These are phyloP conservation scores for Mortierella sp. DNA, from an alignment of 371 early-diverging fungal species.

Conservation along the genomic window DNA sequence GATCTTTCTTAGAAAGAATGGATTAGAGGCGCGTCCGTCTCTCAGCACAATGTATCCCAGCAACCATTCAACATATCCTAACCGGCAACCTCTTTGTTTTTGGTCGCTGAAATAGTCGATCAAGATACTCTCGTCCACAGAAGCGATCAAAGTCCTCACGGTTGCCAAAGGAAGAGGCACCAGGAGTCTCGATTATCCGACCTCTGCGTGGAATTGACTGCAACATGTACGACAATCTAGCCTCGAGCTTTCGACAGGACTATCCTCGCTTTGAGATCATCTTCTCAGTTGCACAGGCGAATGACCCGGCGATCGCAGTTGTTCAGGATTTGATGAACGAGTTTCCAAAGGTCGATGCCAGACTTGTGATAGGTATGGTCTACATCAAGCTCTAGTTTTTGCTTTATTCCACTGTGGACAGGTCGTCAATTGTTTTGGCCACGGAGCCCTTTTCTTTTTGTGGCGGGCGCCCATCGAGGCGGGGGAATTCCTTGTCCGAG, in stretches of 20 bases:
- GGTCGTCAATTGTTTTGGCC: too few relatives aligned
- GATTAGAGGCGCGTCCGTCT: too few relatives aligned
- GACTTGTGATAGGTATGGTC: conserved; percentile 76
- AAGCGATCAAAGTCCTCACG: conserved; percentile 60
- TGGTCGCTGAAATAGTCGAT: too few relatives aligned
- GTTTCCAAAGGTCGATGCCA: conserved; percentile 78
- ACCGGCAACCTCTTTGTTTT: too few relatives aligned
- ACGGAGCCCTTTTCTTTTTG: too few relatives aligned
- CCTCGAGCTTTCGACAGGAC: conserved; percentile 82
- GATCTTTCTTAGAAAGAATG: too few relatives aligned
- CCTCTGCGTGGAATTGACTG: conserved; percentile 93
- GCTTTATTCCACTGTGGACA: too few relatives aligned
- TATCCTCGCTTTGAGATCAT: conserved; percentile 88
- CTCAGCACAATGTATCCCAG: too few relatives aligned
- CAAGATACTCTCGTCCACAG: conserved; percentile 2
- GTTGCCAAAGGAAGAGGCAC: conserved; percentile 56
- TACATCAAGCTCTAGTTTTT: too few relatives aligned
- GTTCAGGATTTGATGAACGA: conserved; percentile 71
- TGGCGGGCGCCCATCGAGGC: too few relatives aligned
- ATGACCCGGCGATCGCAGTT: conserved; percentile 83
- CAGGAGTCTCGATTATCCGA: conserved; percentile 86
- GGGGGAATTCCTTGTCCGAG: too few relatives aligned
- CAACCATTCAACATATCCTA: not conserved
- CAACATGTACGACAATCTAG: conserved; percentile 81
- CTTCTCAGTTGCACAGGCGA: conserved; percentile 81